Conservation (phyloP, 371 early-diverging fungal genomes). For the Choanephora cucurbitarum region DNA sequence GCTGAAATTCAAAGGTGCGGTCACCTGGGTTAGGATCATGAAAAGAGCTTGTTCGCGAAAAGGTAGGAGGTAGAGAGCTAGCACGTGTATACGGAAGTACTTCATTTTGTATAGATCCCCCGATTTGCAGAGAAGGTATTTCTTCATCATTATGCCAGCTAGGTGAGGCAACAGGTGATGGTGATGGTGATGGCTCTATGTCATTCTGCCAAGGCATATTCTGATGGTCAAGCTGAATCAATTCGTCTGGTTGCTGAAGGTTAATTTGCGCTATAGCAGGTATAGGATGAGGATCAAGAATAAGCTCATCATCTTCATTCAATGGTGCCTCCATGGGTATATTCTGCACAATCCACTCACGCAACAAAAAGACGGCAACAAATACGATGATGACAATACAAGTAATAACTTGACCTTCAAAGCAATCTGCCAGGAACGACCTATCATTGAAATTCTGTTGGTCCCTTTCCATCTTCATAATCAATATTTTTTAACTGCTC, state of each 20-base stretch:
- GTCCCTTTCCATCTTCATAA: too few relatives aligned
- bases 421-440: constrained; percentile 74
- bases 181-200: background rate
- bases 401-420: constrained; percentile 88
- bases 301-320: constrained; percentile 1
- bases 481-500: too few relatives aligned
- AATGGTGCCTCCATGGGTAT: constrained; percentile 45
- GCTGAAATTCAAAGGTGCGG: background rate
- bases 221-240: background rate
- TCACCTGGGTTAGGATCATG: background rate
- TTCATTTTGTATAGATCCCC: too few relatives aligned
- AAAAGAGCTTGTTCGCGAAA: constrained; percentile 1
- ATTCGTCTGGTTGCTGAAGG: background rate
- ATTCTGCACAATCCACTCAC: constrained; percentile 88
- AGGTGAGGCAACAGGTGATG: constrained; percentile 3
- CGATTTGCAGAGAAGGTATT: background rate
- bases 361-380: constrained; percentile 75
- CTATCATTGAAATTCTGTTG: too few relatives aligned
- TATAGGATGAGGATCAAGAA: constrained; percentile 3
- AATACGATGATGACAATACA: constrained; percentile 75
- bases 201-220: background rate
- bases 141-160: background rate
- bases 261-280: background rate
- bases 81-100: background rate
- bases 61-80: constrained; percentile 17